Evolutionary conservation across 768 basidiomycete species (phyloP).

Genomic region (Boletus sensibilis): DNA sequence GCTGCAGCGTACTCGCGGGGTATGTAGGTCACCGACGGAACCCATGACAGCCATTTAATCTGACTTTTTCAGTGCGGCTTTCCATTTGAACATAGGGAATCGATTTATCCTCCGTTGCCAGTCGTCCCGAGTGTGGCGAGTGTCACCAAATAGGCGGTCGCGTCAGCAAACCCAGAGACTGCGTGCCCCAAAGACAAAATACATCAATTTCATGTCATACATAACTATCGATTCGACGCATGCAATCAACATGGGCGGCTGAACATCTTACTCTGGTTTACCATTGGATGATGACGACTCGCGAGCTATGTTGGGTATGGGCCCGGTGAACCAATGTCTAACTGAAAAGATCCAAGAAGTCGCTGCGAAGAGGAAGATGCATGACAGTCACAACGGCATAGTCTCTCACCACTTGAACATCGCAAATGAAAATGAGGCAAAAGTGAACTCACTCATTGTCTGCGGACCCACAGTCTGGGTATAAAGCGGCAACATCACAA

Average conservation of each 20-base stretch:
- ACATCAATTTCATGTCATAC: background rate
- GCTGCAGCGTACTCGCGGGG: background rate
- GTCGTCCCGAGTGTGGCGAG: background rate
- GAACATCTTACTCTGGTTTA: background rate
- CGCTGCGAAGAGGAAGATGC: conserved; percentile 30
- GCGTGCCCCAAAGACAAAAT: background rate
- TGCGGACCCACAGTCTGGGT: conserved; percentile 16
- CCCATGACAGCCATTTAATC: no score
- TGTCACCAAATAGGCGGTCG: background rate
- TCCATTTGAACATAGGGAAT: background rate
- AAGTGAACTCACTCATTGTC: conserved; percentile 33
- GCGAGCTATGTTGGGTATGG: conserved; percentile 28
- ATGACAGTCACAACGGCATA: conserved; percentile 30
- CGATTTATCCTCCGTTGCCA: background rate
- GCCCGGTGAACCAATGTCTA: conserved; percentile 34
- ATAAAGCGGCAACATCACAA: conserved; percentile 31
- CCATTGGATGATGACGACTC: background rate
- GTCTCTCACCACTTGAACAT: conserved; percentile 3
- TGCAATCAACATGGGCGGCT: background rate
- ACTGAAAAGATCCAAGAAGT: conserved; percentile 34
- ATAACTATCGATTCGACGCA: background rate
- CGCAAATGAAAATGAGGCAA: background rate
- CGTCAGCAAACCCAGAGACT: background rate
- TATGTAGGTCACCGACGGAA: background rate
- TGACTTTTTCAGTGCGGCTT: background rate